Percentiles rank a stretch among this genome's conserved stretches.
Conservation (phyloP, 2,329 filamentous ascomycete genomes). For the Microcyclospora pomicola region DNA sequence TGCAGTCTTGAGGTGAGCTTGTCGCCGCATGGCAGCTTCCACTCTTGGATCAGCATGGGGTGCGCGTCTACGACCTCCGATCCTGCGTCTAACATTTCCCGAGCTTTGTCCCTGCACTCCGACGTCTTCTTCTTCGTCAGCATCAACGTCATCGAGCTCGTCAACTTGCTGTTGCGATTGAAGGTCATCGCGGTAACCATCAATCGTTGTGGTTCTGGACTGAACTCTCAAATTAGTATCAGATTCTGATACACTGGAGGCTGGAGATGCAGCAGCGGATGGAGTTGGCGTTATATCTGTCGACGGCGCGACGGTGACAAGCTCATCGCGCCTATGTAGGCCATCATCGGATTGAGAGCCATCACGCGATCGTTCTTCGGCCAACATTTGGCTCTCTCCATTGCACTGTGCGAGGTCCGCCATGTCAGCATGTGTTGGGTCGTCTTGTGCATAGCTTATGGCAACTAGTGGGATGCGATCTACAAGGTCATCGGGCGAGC, state of each 20-base stretch:
- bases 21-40: slow-evolving; percentile 39
- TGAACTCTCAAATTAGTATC: slow-evolving; percentile 6
- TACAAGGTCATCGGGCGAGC: slow-evolving; percentile 11
- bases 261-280: slow-evolving; percentile 9
- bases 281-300: slow-evolving; percentile 10
- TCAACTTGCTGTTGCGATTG: slow-evolving; percentile 8
- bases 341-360: slow-evolving; percentile 5
- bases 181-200: slow-evolving; percentile 5
- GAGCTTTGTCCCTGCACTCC: slow-evolving; percentile 9
- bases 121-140: slow-evolving; percentile 13
- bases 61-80: slow-evolving; percentile 30
- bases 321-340: slow-evolving; percentile 4
- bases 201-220: slow-evolving; percentile 2
- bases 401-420: slow-evolving; percentile 5
- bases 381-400: slow-evolving; percentile 14
- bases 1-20: slow-evolving; percentile 51
- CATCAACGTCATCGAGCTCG: slow-evolving; percentile 9
- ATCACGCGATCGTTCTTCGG: slow-evolving; percentile 5
- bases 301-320: slow-evolving; percentile 3
- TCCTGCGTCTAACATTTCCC: slow-evolving; percentile 8
- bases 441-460: background rate
- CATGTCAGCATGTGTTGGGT: slow-evolving; percentile 1
- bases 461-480: slow-evolving; percentile 7
- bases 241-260: slow-evolving; percentile 11
- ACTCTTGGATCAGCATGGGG: slow-evolving; percentile 33